phyloP scores from a whole-genome alignment of 2,329 filamentous ascomycete genomes.

The Nemania diffusa region DNA sequence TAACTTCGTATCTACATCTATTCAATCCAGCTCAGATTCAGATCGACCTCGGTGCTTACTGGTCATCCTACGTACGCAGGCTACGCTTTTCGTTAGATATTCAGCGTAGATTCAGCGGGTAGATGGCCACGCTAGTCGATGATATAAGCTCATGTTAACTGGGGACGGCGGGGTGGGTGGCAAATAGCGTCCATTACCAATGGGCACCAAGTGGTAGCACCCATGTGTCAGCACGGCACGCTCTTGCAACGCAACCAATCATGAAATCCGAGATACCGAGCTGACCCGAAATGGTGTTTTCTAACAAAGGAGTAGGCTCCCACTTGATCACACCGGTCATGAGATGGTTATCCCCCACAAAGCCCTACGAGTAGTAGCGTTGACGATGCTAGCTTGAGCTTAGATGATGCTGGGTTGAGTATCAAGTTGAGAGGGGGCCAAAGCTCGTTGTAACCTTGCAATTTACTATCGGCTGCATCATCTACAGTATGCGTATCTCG shows the following conservation, averaged over 20 bases:
- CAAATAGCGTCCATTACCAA: background rate
- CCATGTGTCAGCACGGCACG: background rate
- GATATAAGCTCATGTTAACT: background rate
- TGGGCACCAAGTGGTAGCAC: conserved; percentile 3
- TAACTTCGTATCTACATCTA: background rate
- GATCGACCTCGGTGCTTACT: background rate
- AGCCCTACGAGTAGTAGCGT: conserved; percentile 4
- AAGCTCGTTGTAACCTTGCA: background rate
- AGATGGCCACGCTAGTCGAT: background rate
- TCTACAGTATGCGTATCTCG: background rate
- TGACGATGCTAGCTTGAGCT: conserved; percentile 3
- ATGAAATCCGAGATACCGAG: conserved; percentile 30
- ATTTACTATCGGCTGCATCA: background rate
- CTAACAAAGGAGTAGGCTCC: background rate
- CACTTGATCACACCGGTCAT: conserved; percentile 12
- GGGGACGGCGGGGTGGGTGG: background rate
- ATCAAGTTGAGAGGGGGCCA: background rate
- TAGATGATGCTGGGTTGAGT: background rate
- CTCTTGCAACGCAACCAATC: conserved; percentile 8
- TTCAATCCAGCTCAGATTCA: no score
- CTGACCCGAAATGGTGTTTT: conserved; percentile 24
- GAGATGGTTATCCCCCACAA: conserved; percentile 1
- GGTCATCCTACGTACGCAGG: background rate
- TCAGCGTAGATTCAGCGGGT: background rate
- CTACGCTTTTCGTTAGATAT: background rate